These are phyloP conservation scores for Avena eriantha DNA, from an alignment of 176 grass and related monocot genomes.

Conservation along the genomic window DNA sequence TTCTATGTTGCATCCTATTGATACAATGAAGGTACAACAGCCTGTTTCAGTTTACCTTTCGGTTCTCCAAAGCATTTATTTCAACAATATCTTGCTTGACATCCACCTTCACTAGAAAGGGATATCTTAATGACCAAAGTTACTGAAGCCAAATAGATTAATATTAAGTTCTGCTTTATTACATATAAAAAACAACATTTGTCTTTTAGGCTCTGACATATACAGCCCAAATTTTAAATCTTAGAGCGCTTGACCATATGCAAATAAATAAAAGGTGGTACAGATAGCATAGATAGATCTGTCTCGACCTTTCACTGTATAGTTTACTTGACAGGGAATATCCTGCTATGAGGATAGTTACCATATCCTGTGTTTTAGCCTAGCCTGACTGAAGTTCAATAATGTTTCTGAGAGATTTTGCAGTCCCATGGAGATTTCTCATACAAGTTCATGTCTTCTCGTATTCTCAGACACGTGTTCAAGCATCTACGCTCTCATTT, in stretches of 20 bases:
- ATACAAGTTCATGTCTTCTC: conserved; percentile 34
- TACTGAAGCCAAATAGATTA: conserved; percentile 8
- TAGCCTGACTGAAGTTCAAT: conserved; percentile 8
- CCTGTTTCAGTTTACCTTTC: conserved; percentile 34
- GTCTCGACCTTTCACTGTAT: not conserved
- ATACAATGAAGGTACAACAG: conserved; percentile 87
- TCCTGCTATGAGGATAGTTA: not conserved
- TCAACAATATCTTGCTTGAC: conserved; percentile 5
- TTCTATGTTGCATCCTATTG: conserved; percentile 88
- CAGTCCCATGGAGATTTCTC: conserved; percentile 17
- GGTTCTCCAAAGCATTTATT: not conserved
- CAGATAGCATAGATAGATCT: not conserved
- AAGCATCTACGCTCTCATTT: conserved; percentile 98
- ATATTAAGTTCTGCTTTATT: not conserved
- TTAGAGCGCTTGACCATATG: conserved; percentile 28
- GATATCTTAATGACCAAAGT: not conserved
- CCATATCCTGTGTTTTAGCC: conserved; percentile 12
- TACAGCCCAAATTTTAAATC: not conserved
- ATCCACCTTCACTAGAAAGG: not conserved
- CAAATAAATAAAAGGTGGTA: conserved; percentile 20
- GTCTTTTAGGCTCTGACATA: no score
- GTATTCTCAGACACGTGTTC: conserved; percentile 73
- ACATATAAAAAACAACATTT: not conserved
- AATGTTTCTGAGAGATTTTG: not conserved
- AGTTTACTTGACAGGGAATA: conserved; percentile 23